Conservation (phyloP, 164 flowering plant genomes). For the Liquidambar formosana region DNA sequence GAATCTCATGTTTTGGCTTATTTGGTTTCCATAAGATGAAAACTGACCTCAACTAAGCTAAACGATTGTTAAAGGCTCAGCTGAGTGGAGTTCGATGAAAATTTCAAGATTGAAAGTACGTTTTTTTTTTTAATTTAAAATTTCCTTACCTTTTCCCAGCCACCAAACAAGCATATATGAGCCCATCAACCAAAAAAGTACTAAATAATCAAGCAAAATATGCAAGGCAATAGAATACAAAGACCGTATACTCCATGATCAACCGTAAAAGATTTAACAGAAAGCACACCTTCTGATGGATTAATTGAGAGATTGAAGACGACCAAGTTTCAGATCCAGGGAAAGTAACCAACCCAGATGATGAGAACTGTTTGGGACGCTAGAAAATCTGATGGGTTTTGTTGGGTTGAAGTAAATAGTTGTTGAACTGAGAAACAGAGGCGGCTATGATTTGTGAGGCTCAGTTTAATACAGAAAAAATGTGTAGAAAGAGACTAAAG, state of each 20-base stretch:
- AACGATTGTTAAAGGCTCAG: too few relatives aligned
- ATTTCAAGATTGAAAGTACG: too few relatives aligned
- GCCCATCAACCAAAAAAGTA: too few relatives aligned
- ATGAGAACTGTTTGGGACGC: not conserved
- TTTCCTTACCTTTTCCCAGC: too few relatives aligned
- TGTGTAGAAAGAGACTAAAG: not conserved
- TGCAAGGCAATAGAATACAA: not conserved
- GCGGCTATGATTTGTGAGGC: conserved; percentile 1
- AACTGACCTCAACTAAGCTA: too few relatives aligned
- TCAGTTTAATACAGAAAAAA: not conserved
- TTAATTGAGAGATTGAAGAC: not conserved
- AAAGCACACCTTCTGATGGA: not conserved
- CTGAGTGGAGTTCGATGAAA: too few relatives aligned
- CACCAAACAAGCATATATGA: too few relatives aligned
- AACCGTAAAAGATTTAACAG: not conserved
- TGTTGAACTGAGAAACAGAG: not conserved
- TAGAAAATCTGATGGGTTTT: not conserved
- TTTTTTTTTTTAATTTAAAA: too few relatives aligned
- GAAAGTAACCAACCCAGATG: conserved; percentile 2
- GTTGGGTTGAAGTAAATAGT: not conserved
- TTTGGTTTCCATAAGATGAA: too few relatives aligned
- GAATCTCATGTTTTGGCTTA: too few relatives aligned
- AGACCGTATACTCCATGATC: too few relatives aligned
- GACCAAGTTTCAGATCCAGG: conserved; percentile 9
- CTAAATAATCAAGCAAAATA: too few relatives aligned